Percentiles rank a stretch among this genome's conserved stretches.
Evolutionary conservation across 2,329 filamentous ascomycete species (phyloP).

Genomic region (Xylariaceae sp.): DNA sequence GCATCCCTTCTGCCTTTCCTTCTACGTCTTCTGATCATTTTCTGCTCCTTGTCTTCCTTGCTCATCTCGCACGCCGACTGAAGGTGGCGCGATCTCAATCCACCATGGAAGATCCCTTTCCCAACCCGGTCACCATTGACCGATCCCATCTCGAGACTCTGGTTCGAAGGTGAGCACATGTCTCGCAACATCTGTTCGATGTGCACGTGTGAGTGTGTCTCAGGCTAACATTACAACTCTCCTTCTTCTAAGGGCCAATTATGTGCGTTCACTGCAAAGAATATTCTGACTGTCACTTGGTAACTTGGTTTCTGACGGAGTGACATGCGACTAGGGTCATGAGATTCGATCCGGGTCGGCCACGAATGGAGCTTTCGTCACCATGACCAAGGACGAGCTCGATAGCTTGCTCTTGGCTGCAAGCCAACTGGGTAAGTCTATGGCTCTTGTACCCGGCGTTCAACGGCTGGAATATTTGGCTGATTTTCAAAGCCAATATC

Average conservation of each 20-base stretch:
- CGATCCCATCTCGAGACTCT: conserved; percentile 61
- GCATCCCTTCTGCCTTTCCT: conserved; percentile 8
- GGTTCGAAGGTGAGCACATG: conserved; percentile 50
- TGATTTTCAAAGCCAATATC: conserved; percentile 39
- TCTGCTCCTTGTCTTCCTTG: not conserved
- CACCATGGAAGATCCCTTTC: conserved; percentile 24
- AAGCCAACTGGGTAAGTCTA: conserved; percentile 52
- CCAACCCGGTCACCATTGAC: conserved; percentile 53
- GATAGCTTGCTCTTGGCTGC: conserved; percentile 52
- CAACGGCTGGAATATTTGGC: not conserved
- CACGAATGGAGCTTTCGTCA: conserved; percentile 43
- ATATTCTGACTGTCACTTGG: not conserved
- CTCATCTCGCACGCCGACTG: no score
- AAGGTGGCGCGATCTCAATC: not conserved
- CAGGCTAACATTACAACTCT: conserved; percentile 25
- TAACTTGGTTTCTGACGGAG: conserved; percentile 13
- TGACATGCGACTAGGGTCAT: conserved; percentile 17
- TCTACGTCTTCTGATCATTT: not conserved
- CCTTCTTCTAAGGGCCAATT: conserved; percentile 25
- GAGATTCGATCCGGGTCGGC: conserved; percentile 13
- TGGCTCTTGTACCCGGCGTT: no score
- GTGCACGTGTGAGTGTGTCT: no score
- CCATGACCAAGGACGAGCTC: conserved; percentile 58
- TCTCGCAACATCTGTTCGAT: no score
- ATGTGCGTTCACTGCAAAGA: conserved; percentile 24